Conservation (phyloP, 1,139 yeast genomes). For the Lodderomyces beijingensis region DNA sequence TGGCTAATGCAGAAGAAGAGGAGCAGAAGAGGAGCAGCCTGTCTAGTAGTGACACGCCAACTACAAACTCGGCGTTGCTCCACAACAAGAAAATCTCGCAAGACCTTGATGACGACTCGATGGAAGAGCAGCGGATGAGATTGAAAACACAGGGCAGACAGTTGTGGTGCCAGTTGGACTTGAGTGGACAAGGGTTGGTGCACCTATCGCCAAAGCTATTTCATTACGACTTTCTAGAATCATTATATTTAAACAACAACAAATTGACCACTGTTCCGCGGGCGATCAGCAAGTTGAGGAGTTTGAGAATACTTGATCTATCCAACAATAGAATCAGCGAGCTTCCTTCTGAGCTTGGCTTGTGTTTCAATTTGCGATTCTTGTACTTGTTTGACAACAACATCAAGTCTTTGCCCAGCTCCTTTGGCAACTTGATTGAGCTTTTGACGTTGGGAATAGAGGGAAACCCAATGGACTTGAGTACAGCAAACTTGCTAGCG, state of each 20-base stretch:
- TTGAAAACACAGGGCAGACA: conserved; percentile 69
- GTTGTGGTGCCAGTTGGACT: conserved; percentile 91
- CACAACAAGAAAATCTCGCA: conserved; percentile 60
- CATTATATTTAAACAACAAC: conserved; percentile 84
- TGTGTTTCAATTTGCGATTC: conserved; percentile 74
- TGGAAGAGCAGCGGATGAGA: conserved; percentile 71
- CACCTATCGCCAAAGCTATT: conserved; percentile 70
- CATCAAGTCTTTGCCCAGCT: conserved; percentile 69
- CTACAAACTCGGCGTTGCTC: conserved; percentile 41
- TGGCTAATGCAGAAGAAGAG: conserved; percentile 42
- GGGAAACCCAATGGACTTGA: conserved; percentile 80
- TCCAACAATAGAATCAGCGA: conserved; percentile 70
- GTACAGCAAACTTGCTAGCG: conserved; percentile 61
- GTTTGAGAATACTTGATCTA: conserved; percentile 79
- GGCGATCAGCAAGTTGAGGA: conserved; percentile 63
- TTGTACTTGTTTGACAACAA: conserved; percentile 86
- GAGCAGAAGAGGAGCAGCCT: conserved; percentile 18
- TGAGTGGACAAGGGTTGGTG: conserved; percentile 83
- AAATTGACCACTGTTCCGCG: conserved; percentile 66
- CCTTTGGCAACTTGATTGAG: conserved; percentile 82
- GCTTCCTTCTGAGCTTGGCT: conserved; percentile 80
- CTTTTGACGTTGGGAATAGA: conserved; percentile 86
- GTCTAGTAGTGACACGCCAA: conserved; percentile 22
- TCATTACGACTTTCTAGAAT: conserved; percentile 80
- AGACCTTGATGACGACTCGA: conserved; percentile 64